These are phyloP conservation scores for Pistacia vera DNA, from an alignment of 345 rosid species.

Conservation along the genomic window DNA sequence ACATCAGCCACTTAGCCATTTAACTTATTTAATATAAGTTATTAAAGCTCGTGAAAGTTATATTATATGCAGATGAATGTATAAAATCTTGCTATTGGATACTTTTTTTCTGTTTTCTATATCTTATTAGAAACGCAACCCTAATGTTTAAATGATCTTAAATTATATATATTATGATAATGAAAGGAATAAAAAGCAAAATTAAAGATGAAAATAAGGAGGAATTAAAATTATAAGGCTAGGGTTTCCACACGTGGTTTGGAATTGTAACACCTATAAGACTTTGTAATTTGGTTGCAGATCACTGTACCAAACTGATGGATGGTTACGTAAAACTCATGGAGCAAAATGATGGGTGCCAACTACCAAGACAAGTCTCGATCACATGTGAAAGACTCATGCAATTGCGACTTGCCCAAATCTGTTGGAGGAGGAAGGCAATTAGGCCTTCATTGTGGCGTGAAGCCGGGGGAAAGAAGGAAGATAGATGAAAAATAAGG, in stretches of 20 bases:
- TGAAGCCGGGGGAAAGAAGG: constrained; percentile 18
- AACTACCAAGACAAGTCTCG: constrained; percentile 20
- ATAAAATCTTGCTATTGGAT: background rate
- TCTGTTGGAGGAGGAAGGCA: constrained; percentile 16
- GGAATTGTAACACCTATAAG: too few relatives aligned
- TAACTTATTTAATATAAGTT: background rate
- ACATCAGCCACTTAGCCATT: too few relatives aligned
- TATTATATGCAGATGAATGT: background rate
- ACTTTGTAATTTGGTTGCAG: background rate
- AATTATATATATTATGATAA: background rate
- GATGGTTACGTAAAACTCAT: constrained; percentile 20
- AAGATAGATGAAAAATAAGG: background rate
- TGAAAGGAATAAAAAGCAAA: constrained; percentile 12
- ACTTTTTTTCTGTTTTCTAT: background rate
- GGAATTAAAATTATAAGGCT: background rate
- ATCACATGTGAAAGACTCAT: constrained; percentile 33
- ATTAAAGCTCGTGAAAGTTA: background rate
- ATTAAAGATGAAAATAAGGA: background rate
- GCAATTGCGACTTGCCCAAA: constrained; percentile 30
- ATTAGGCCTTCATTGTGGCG: constrained; percentile 33
- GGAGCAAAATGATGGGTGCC: constrained; percentile 8
- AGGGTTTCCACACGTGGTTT: constrained; percentile 1
- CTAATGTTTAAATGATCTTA: background rate
- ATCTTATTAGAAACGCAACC: constrained; percentile 16
- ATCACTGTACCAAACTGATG: constrained; percentile 15